phyloP scores from a whole-genome alignment of 441 rosid species.

The Heliophila coronopifolia region DNA sequence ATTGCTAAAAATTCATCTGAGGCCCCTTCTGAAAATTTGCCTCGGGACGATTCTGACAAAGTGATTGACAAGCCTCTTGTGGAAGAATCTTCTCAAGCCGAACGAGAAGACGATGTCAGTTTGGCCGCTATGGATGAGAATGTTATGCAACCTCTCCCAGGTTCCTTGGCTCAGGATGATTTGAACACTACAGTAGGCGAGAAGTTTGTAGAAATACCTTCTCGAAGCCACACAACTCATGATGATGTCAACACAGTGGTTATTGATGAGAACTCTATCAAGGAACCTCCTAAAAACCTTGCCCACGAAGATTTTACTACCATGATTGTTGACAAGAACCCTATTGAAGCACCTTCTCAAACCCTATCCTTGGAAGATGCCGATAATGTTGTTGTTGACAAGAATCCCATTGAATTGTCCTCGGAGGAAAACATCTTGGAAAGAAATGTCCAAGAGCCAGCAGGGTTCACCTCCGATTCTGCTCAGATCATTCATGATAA shows the following conservation, averaged over 20 bases:
- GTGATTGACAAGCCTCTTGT: slow-evolving; percentile 27
- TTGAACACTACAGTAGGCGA: background rate
- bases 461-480: slow-evolving; percentile 24
- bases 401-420: slow-evolving; percentile 30
- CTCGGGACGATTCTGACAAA: slow-evolving; percentile 9
- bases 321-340: slow-evolving; percentile 26
- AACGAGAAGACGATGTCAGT: slow-evolving; percentile 13
- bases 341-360: slow-evolving; percentile 25
- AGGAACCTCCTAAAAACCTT: slow-evolving; percentile 20
- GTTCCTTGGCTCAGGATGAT: slow-evolving; percentile 19
- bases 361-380: slow-evolving; percentile 19
- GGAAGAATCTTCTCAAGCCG: slow-evolving; percentile 7
- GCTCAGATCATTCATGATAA: slow-evolving; percentile 24
- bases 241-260: slow-evolving; percentile 34
- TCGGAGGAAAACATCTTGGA: slow-evolving; percentile 24
- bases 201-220: slow-evolving; percentile 19
- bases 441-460: slow-evolving; percentile 34
- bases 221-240: slow-evolving; percentile 11
- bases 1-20: background rate
- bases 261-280: slow-evolving; percentile 31
- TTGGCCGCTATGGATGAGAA: slow-evolving; percentile 12
- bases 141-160: slow-evolving; percentile 4
- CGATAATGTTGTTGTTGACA: slow-evolving; percentile 25
- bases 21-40: slow-evolving; percentile 12
- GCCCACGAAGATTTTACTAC: slow-evolving; percentile 29